Percentiles rank a stretch among this genome's conserved stretches.
These are phyloP conservation scores for Penicillium steckii DNA, from an alignment of 495 filamentous ascomycete species.

Conservation along the genomic window DNA sequence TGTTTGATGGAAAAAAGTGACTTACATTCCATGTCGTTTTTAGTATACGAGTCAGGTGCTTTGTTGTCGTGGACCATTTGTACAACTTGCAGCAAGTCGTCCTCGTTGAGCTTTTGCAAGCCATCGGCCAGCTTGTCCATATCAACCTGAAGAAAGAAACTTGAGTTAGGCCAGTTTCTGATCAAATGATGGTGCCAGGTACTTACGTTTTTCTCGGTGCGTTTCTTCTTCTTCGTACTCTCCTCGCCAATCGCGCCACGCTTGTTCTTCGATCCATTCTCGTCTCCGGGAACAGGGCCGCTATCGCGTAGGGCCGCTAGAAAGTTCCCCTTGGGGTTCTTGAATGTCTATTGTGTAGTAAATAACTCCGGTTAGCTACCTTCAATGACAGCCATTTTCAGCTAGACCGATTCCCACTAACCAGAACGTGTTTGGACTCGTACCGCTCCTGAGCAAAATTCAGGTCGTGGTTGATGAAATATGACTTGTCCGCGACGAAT, in stretches of 20 bases:
- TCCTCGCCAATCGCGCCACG: slow-evolving; percentile 51
- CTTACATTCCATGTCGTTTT: slow-evolving; percentile 94
- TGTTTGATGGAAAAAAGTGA: slow-evolving; percentile 10
- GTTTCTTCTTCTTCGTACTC: slow-evolving; percentile 73
- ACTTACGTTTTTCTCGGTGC: slow-evolving; percentile 63
- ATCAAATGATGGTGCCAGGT: neutral
- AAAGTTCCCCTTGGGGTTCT: slow-evolving; percentile 84
- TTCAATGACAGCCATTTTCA: neutral
- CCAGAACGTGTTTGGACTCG: slow-evolving; percentile 77
- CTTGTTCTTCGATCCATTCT: slow-evolving; percentile 57
- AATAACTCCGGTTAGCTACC: neutral
- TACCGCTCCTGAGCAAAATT: slow-evolving; percentile 84
- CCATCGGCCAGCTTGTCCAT: slow-evolving; percentile 98
- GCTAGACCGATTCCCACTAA: slow-evolving; percentile 36
- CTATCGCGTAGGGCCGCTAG: slow-evolving; percentile 72
- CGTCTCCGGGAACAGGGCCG: slow-evolving; percentile 78
- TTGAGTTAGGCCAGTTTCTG: slow-evolving; percentile 14
- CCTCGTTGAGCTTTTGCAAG: slow-evolving; percentile 77
- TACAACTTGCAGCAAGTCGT: slow-evolving; percentile 90
- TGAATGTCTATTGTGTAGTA: slow-evolving; percentile 62
- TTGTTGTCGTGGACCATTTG: slow-evolving; percentile 99
- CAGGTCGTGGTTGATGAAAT: slow-evolving; percentile 79
- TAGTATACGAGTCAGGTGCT: slow-evolving; percentile 84
- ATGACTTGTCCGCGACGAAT: slow-evolving; percentile 79
- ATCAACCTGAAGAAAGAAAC: slow-evolving; percentile 61